These are phyloP conservation scores for Cryptococcus neoformans DNA, from an alignment of 1,284 basidiomycete species.

Conservation along the genomic window DNA sequence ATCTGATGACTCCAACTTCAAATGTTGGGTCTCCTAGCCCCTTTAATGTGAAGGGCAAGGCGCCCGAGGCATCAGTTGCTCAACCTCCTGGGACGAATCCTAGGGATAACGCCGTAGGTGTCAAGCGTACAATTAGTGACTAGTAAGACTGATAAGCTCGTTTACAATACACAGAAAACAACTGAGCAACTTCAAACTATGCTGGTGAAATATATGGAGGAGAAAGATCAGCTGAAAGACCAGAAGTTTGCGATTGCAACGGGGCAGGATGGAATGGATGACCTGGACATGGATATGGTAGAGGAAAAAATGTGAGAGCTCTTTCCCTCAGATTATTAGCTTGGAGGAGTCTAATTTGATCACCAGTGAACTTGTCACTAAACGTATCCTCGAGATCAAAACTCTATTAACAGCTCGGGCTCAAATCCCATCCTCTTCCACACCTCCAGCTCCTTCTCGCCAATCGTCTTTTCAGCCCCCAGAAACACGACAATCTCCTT, in stretches of 20 bases:
- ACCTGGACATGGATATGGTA: slow-evolving; percentile 5
- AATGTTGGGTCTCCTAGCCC: slow-evolving; percentile 8
- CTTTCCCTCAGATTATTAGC: background rate
- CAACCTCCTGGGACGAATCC: background rate
- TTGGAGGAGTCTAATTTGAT: too few species aligned
- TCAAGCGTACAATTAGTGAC: slow-evolving; percentile 13
- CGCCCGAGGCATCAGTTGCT: background rate
- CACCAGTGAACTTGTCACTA: slow-evolving; percentile 2
- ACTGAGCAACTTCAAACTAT: background rate
- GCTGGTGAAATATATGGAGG: slow-evolving; percentile 9
- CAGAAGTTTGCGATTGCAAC: slow-evolving; percentile 4
- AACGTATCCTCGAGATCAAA: slow-evolving; percentile 38
- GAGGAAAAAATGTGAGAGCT: slow-evolving; percentile 12
- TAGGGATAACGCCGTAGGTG: background rate
- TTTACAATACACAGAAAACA: background rate
- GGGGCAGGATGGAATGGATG: slow-evolving; percentile 2
- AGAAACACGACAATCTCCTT: background rate
- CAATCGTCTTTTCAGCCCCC: background rate
- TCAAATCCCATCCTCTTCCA: slow-evolving; percentile 8
- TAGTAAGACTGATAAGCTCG: background rate
- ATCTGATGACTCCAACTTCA: slow-evolving; percentile 11
- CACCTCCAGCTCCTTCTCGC: background rate
- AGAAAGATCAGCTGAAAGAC: slow-evolving; percentile 8
- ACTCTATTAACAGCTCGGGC: slow-evolving; percentile 22
- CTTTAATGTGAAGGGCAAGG: slow-evolving; percentile 4